Base-by-base conservation (phyloP, 768 basidiomycete species). In the Favolaschia claudopus region DNA sequence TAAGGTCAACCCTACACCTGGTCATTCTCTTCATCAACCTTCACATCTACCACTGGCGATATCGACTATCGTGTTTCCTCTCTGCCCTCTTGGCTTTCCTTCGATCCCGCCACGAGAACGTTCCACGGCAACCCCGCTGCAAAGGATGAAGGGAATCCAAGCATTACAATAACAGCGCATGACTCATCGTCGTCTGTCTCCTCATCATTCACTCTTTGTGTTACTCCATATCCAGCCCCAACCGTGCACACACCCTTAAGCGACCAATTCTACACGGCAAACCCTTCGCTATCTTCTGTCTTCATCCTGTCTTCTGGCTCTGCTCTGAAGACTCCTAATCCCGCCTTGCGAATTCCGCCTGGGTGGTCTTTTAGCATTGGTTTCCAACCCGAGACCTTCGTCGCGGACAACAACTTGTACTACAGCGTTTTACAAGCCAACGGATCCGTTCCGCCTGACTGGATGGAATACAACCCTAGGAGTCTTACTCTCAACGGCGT, bases 341-440 rank as follows among this genome's bases (percentile, higher is more conserved):
- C 88, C 52, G 77, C 82, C 45, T 70, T 97, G 53, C 80, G 94
- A 47, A 84, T 96, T 10, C 94, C 93, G 1, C 85, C 85, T 7
- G 73, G 77, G 40, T 96, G 95, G 94, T 92, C 92, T 1, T 98
- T 96, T 76, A 93, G 92, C 67, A 83, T 98, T 56, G 96, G 95
- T 14, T 85, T 97, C 65, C 75, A 87, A 47, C 78, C 83, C 58
- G 76, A 82, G 32, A 95, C 91, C 2, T 89, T 87, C 71, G 57
- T 69, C 2, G 76, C 82, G 28, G 55, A 72, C 15, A 74, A 82
- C 31, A 75, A 74, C 25, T 65, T 92, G 34, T 89, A 70, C 69
- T 95, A 95, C 68, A 78, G 81, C 10, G 87, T 88, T 25, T 79
- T 83, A 31, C 83, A 84, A 67, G 76, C 79, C 1, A 85, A 93